Evolutionary conservation across 306 rosid species (phyloP).

Genomic region (Acacia confusa): DNA sequence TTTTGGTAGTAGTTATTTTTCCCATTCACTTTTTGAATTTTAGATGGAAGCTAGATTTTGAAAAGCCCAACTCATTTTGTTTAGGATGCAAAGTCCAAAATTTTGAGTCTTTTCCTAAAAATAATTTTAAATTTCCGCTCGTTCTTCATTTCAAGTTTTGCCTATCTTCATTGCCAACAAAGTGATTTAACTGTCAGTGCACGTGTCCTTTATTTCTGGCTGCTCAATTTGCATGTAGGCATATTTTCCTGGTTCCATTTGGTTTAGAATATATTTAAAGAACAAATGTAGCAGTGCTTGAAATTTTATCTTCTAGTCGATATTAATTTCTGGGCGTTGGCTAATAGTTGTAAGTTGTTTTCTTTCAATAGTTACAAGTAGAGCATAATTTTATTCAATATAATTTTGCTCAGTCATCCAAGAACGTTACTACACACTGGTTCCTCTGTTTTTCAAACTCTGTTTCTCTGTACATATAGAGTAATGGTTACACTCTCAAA

Average conservation of each 20-base stretch:
- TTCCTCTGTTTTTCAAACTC: background rate
- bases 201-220: constrained; percentile 16
- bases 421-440: background rate
- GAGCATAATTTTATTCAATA: background rate
- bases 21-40: too few relatives aligned
- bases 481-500: too few relatives aligned
- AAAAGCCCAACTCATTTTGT: too few relatives aligned
- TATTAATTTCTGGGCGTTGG: constrained; percentile 17
- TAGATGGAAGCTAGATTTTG: too few relatives aligned
- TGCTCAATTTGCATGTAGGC: constrained; percentile 28
- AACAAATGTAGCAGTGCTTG: constrained; percentile 2
- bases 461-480: too few relatives aligned
- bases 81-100: background rate
- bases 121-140: background rate
- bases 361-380: constrained; percentile 10
- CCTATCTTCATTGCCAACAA: background rate
- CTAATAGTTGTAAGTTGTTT: constrained; percentile 22
- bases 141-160: background rate
- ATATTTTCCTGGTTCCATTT: constrained; percentile 24
- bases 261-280: constrained; percentile 15
- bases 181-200: background rate
- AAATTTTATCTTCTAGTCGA: constrained; percentile 21
- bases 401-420: background rate
- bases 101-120: background rate
- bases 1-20: too few relatives aligned